phyloP scores from a whole-genome alignment of 139 green algal species.

The Gonium pectorale region DNA sequence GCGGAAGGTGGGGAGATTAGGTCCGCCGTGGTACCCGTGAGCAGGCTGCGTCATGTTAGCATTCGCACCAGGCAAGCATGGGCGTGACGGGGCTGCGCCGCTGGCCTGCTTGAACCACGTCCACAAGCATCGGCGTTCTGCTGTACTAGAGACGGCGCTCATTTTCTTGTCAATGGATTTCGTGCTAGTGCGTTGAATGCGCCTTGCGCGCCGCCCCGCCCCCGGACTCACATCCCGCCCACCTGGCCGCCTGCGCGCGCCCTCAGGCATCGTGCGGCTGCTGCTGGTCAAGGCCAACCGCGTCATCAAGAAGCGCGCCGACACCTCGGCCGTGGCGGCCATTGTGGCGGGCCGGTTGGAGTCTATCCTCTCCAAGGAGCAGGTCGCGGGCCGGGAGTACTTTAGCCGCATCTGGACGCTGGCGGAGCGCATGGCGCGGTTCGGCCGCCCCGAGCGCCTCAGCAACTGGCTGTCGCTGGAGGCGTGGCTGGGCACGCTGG shows the following conservation, averaged over 20 bases:
- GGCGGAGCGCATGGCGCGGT: constrained; percentile 21
- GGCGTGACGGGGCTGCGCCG: no score
- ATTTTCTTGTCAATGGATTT: no score
- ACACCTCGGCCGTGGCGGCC: background rate
- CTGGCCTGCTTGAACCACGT: no score
- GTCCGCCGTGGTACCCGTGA: no score
- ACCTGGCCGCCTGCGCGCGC: background rate
- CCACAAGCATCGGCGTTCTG: no score
- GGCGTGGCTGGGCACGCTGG: background rate
- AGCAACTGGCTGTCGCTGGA: constrained; percentile 17
- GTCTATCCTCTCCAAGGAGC: background rate
- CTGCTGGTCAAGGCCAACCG: background rate
- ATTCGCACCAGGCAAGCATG: no score
- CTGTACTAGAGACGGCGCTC: no score
- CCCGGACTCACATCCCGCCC: background rate
- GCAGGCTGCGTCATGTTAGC: no score
- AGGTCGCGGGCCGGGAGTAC: background rate
- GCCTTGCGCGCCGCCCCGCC: background rate
- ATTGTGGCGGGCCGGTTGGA: background rate
- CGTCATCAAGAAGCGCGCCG: background rate
- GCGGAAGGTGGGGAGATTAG: no score
- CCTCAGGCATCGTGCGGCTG: background rate
- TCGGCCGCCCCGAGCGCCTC: background rate
- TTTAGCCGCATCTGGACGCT: constrained; percentile 26
- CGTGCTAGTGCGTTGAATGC: background rate